Conservation (phyloP, 495 filamentous ascomycete species). For the Talaromyces ruber region DNA sequence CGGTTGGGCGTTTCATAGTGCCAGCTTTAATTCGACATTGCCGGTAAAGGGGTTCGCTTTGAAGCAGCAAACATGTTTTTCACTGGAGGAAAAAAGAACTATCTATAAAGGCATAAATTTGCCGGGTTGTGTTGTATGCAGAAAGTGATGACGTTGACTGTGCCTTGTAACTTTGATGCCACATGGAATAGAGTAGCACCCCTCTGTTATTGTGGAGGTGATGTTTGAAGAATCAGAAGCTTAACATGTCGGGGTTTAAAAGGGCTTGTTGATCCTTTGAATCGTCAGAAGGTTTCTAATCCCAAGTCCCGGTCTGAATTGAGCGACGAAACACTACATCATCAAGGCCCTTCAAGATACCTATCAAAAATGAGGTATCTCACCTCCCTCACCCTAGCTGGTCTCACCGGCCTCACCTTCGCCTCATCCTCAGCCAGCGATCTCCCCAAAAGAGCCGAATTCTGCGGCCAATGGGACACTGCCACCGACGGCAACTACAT, state of each 20-base stretch:
- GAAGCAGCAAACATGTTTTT: neutral
- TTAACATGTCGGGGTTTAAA: neutral
- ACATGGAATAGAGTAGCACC: neutral
- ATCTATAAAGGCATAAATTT: neutral
- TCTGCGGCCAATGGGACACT: conserved; percentile 44
- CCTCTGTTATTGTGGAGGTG: neutral
- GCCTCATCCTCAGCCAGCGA: neutral
- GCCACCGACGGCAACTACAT: conserved; percentile 37
- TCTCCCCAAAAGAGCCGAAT: conserved; percentile 22
- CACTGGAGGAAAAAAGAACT: neutral
- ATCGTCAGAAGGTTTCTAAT: neutral
- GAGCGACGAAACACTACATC: neutral
- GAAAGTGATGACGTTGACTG: neutral
- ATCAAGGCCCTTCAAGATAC: neutral
- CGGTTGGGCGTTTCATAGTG: neutral
- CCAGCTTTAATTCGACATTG: neutral
- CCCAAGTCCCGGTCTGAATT: no score
- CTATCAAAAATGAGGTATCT: neutral
- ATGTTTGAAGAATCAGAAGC: neutral
- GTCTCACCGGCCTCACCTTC: neutral
- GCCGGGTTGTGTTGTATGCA: neutral
- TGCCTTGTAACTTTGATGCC: neutral
- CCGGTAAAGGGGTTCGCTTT: neutral
- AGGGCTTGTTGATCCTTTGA: neutral
- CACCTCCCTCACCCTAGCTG: neutral